Evolutionary conservation across 495 filamentous ascomycete genomes (phyloP), one percentile per base, ranked within the genome.

Genomic region (Rhizodiscina lignyota): DNA sequence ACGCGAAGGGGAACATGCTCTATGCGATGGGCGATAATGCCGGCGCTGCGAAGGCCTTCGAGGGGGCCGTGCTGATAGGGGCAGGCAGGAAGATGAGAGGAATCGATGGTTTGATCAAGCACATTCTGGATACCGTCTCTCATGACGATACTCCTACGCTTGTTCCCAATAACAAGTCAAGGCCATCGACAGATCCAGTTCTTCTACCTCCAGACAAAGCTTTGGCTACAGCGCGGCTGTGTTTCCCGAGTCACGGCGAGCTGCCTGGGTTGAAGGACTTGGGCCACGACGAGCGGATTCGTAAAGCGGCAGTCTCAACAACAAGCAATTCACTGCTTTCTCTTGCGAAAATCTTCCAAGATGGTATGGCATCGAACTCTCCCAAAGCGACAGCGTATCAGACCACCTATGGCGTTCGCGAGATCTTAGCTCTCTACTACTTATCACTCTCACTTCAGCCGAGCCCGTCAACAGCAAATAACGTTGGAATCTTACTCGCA

Each of bases 1-100:
- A 99, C 57, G 86, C 85, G 2, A 99, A 96, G 55, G 89, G 91
- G 19, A 99, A 96, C 44, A 93, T 96, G 83, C 66, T 96, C 1
- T 99, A 99, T 58, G 72, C 83, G 23, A 56, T 93, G 34, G 85
- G 85, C 18, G 79, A 96, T 41, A 83, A 89, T 47, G 63, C 65
- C 29, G 75, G 68, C 10, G 89, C 89, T 12, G 85, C 89, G 1
- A 71, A 75, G 39, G 85, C 91, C 5, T 99, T 99, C 45, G 89
- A 96, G 46, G 84, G 94, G 53, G 89, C 84, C 2, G 84, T 99
- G 19, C 56, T 93, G 38, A 86, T 96, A 46, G 84, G 79, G 34
- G 68, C 80, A 27, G 89, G 86, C 5, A 68, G 70, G 45, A 66
- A 70, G 27, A 64, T 74, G 4, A 63, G 70, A 44, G 80, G 79